Conservation (phyloP, 2,329 filamentous ascomycete species). For the Hypomyces perniciosus region DNA sequence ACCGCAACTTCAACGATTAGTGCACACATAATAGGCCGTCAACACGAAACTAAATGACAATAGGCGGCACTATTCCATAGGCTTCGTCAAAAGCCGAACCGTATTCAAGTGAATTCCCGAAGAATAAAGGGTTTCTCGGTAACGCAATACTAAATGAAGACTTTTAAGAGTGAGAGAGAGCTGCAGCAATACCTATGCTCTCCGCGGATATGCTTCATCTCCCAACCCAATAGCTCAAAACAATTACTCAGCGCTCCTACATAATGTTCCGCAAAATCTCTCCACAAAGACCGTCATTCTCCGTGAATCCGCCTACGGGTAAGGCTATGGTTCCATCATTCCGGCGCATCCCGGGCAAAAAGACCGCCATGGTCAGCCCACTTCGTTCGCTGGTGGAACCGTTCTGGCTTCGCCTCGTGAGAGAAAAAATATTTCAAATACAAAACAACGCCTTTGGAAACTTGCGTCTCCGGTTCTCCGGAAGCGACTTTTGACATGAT, state of each 20-base stretch:
- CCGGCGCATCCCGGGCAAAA: too few species aligned
- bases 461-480: slow-evolving; percentile 10
- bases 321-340: too few species aligned
- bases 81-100: too few species aligned
- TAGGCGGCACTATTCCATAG: too few species aligned
- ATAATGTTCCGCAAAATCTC: neutral
- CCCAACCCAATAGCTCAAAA: neutral
- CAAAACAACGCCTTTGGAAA: neutral
- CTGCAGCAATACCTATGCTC: slow-evolving; percentile 9
- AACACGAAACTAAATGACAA: too few species aligned
- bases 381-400: too few species aligned
- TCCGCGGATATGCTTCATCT: neutral
- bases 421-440: neutral
- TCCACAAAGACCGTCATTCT: neutral
- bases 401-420: too few species aligned
- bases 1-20: too few species aligned
- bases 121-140: too few species aligned
- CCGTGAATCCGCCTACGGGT: neutral
- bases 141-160: slow-evolving; percentile 11
- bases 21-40: too few species aligned
- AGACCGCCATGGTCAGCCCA: too few species aligned
- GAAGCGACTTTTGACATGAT: neutral
- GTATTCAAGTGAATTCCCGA: too few species aligned
- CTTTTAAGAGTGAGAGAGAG: slow-evolving; percentile 8
- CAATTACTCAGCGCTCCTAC: neutral